Evolutionary conservation across 1,284 basidiomycete species (phyloP).

Genomic region (Ceratobasidium sp.): DNA sequence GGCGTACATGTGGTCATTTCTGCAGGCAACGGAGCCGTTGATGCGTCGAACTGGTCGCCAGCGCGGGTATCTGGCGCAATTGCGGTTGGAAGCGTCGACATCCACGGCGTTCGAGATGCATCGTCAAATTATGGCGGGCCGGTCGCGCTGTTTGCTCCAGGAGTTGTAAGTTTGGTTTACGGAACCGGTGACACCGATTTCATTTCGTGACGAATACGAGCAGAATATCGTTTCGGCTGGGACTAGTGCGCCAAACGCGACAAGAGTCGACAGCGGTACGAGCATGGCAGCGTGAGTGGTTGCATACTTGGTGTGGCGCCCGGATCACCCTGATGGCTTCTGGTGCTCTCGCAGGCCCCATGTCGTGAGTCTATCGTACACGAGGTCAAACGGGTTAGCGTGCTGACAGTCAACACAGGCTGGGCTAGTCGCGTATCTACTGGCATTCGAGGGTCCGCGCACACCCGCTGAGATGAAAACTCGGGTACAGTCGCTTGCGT

Average conservation of each 20-base stretch:
- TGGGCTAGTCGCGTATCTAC: conserved; percentile 31
- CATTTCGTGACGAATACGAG: not conserved
- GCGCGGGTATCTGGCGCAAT: conserved; percentile 38
- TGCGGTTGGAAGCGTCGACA: conserved; percentile 43
- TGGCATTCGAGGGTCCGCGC: conserved; percentile 32
- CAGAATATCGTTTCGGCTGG: conserved; percentile 36
- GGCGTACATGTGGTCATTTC: conserved; percentile 24
- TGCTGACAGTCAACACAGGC: not conserved
- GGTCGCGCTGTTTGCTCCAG: conserved; percentile 43
- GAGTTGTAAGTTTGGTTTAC: conserved; percentile 23
- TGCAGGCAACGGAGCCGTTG: conserved; percentile 31
- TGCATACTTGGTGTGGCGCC: conserved; percentile 9
- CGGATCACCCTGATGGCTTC: conserved; percentile 2
- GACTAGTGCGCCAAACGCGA: conserved; percentile 28
- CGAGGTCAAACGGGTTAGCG: not conserved
- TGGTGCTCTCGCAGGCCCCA: conserved; percentile 12
- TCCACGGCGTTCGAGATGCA: conserved; percentile 27
- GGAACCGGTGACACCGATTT: not conserved
- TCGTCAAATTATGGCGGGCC: conserved; percentile 42
- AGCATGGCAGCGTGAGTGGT: conserved; percentile 41
- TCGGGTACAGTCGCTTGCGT: conserved; percentile 35
- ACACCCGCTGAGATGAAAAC: conserved; percentile 39
- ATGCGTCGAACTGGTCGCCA: conserved; percentile 37
- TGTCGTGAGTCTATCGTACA: conserved; percentile 17
- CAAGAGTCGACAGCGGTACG: conserved; percentile 35